These are phyloP conservation scores for Leccinum boreale DNA, from an alignment of 768 basidiomycete genomes.

Conservation along the genomic window DNA sequence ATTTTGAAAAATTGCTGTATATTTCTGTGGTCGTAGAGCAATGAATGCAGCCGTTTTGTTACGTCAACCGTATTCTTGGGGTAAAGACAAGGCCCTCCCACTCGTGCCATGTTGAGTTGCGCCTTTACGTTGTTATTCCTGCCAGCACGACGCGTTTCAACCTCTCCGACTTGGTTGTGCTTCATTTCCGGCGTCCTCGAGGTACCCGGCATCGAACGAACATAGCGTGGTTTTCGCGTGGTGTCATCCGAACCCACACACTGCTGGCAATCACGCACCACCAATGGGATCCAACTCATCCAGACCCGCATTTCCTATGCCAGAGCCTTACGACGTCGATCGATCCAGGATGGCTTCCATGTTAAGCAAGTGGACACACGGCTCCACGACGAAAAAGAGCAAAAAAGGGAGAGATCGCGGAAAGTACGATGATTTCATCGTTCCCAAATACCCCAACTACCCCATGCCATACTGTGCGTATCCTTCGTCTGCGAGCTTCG, in stretches of 20 bases:
- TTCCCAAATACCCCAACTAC: conserved; percentile 12
- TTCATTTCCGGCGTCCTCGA: conserved; percentile 8
- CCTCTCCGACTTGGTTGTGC: neutral
- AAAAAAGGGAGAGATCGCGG: conserved; percentile 19
- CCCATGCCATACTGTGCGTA: conserved; percentile 26
- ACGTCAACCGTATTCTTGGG: neutral
- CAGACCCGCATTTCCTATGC: conserved; percentile 21
- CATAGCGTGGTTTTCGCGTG: conserved; percentile 3
- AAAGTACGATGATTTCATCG: conserved; percentile 17
- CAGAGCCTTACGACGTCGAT: neutral
- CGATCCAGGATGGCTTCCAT: conserved; percentile 1
- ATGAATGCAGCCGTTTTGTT: neutral
- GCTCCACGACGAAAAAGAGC: conserved; percentile 11
- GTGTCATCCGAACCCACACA: neutral
- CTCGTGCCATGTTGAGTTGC: neutral
- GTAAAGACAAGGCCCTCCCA: neutral
- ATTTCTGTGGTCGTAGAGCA: neutral
- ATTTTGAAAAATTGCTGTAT: conserved; percentile 3
- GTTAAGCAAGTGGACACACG: conserved; percentile 17
- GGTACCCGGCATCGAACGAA: conserved; percentile 7
- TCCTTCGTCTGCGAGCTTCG: neutral
- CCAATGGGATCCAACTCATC: conserved; percentile 27
- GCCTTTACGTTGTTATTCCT: neutral
- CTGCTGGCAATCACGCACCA: neutral
- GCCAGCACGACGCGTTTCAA: neutral